Evolutionary conservation across 306 rosid genomes (phyloP), one percentile per base, ranked within the genome.

Genomic region (Glycine latifolia): DNA sequence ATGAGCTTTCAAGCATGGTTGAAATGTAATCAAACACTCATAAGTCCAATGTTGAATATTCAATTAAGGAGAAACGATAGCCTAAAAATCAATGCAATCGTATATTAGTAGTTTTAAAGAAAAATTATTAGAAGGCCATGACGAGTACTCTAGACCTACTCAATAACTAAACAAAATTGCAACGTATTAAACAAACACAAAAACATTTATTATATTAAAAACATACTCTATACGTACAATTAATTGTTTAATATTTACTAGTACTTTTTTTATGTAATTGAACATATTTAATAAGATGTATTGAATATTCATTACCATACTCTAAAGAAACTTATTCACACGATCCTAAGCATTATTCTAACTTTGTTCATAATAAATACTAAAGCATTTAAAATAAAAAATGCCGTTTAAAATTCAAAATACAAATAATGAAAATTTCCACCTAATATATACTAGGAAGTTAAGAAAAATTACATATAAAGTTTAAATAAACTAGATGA

Each of bases 21-120:
- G 71, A 66, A 66, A 66, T 66, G 31, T 8, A 66, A 66, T 66
- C 71, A 8, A 65, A 66, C 17, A 8, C 26, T 66, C 50, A 39
- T n/a, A 66, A 66, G 13, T 41, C 13, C 71, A 66, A 37, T 7
- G 50, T 66, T 66, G 33, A 66, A 39, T 66, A 39, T 66, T 66
- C 71, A 39, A 66, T 43, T 14, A 7, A 14, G 70, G 20, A 65
- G 48, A 63, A 35, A 63, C 6, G 4, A 62, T 62, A 14, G 14
- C 31, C 26, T 41, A 66, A 66, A 14, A 63, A 9, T 0, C 70
- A 35, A 6, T 35, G 5, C 50, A 66, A 41, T 41, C 3, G 50
- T 66, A 15, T 39, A 41, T 3, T 37, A 37, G 41, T 66, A 39
- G 31, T 39, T 66, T 41, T 37, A 35, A n/a, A 65, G 68, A 35